Base-by-base conservation (phyloP, 805 yeast genomes). In the Schwanniomyces pseudopolymorphus region DNA sequence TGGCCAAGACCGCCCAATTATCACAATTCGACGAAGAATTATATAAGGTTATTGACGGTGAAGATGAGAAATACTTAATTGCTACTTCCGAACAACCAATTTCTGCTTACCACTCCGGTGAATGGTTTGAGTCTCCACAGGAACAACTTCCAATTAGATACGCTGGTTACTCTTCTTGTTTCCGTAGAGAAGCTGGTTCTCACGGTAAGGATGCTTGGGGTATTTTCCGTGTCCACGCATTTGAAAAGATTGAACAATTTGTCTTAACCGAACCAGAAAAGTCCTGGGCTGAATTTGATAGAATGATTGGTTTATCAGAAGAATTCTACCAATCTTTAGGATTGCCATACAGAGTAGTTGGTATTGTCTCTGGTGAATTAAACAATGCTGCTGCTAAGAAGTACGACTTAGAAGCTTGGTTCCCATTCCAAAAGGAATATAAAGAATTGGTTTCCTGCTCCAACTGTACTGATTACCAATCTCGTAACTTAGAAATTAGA, bases 191-290 rank as follows among this genome's bases (percentile, higher is more conserved):
- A 77, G 99, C 99, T 48, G 99, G 99, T 57, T 85, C 97, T 55
- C 98, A 92, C 63, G 99, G 99, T 70, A 92, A 92, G 70, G 99
- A 94, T 64, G 99, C 99, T 42, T 94, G 99, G 99, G 99, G 99
- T 74, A 90, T 94, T 56, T 94, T 94, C 84, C 87, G 99, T 75
- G 98, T 94, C 49, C 99, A 94, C 67, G 96, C 96, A 52, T 94
- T 94, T 64, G 99, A 94, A 77, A 94, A 94, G 76, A 89, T 94
- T 62, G 99, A 94, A 77, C 99, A 94, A 75, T 94, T 94, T 66
- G 85, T 87, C 58, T 69, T 94, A 60, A 86, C 98, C 52, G 99
- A 94, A 77, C 99, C 99, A 47, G 98, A 91, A 69, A 89, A 91
- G 64, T 92, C 98, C 4, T 92, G 98, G 98, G 83, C 80, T 53